Evolutionary conservation across 2,329 filamentous ascomycete genomes (phyloP), one percentile per base, ranked within the genome.

Genomic region (Penicillium sp.): DNA sequence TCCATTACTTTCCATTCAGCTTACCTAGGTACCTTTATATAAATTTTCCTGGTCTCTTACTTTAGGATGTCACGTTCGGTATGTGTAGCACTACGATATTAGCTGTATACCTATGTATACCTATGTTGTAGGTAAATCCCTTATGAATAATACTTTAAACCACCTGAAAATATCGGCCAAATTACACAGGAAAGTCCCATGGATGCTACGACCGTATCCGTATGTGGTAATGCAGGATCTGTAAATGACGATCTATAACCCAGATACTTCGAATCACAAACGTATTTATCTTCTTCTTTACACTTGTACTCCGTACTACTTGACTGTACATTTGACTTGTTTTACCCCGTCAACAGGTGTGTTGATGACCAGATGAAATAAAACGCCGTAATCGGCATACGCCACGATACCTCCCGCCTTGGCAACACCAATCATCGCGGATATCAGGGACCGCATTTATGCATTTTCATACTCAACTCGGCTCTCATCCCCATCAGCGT

Each of bases 401-500:
- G 32, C 37, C 29, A 38, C 45, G 26, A 47, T 47, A 50, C 48
- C 44, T 50, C 37, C 48, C 48, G 48, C 48, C 48, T 50, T 50
- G 48, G 48, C 48, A 45, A 37, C 48, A 50, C 48, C 48, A 50
- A 50, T 47, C 43, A 50, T 17, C 31, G 28, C 31, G 31, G 31
- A 19, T 31, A 32, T 7, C 33, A 40, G 10, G 38, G 28, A 34
- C 37, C 43, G 31, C 48, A 50, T 50, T 45, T 52, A 53, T 53
- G 51, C 50, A 45, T 44, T 47, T 48, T 53, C 53, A 46, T 49
- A 41, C 54, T 35, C 43, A 45, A 45, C 49, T 52, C 45, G 43
- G 45, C 48, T 41, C 38, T 15, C 41, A 39, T 44, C 33, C n/a
- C 22, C 43, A 21, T 29, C 32, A 17, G 32, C 43, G 42, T 31